Base-by-base conservation (phyloP, 176 grass and related monocot species). In the Oryza rufipogon region DNA sequence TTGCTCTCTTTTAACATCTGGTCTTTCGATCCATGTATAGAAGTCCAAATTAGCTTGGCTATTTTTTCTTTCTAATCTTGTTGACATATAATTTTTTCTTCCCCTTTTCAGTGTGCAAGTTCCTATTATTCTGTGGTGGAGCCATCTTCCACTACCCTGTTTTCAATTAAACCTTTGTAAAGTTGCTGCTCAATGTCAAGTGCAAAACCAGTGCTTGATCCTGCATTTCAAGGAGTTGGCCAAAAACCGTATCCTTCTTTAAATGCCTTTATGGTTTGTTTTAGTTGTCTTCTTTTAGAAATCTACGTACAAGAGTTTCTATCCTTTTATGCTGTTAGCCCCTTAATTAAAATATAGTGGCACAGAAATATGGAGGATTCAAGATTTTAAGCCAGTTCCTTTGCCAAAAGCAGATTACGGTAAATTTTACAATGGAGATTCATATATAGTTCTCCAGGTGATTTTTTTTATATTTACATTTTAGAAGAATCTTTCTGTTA, bases 381-480 rank as follows among this genome's bases (percentile, higher is more conserved):
- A 99, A 87, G 88, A 96, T 79, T 99, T 99, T 83, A 92, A 92
- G 75, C 96, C 96, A 34, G 96, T 94, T 78, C 86, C 91, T 68
- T 73, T 99, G 46, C 88, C 90, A 44, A 99, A 92, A 85, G 76
- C 88, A 84, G 87, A 91, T 80, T 90, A 99, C 74, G 93, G 96
- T 63, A 99, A 99, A 85, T 99, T 99, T 86, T 96, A 96, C 86
- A 87, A 84, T 28, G 96, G 96, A 76, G 96, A 99, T 92, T 99
- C 96, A 51, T 99, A 99, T 82, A 91, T 99, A 83, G 26, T 99
- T 84, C 83, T 99, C 23, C 91, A 99, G 91, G 96, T 99, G 87
- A 77, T 70, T 73, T 61, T 72, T 80, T 70, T 61, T 70, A 28
- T 81, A 23, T 66, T 51, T 11, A 12, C 77, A 39, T 44, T 45